These are phyloP conservation scores for Stachybotrys echinatus DNA, from an alignment of 2,329 filamentous ascomycete species.

Conservation along the genomic window DNA sequence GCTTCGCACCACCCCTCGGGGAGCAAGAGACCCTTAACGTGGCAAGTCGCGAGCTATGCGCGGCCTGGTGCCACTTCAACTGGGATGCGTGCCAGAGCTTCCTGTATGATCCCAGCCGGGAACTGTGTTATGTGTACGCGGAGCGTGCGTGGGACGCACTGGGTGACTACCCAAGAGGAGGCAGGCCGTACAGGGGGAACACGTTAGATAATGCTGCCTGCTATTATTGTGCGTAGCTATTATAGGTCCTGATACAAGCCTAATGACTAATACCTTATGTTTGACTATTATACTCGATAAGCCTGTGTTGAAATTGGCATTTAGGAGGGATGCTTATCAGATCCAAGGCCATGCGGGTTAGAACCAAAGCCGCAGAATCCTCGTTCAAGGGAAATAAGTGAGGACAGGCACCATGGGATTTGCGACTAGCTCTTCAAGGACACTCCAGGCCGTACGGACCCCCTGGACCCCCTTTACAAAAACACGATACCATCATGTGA, in stretches of 20 bases:
- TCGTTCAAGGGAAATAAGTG: too few species aligned
- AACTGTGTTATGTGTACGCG: not conserved
- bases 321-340: too few species aligned
- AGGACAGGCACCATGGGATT: too few species aligned
- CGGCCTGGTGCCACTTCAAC: not conserved
- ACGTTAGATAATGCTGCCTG: not conserved
- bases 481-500: too few species aligned
- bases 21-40: not conserved
- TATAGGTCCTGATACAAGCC: not conserved
- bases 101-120: not conserved
- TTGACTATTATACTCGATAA: not conserved
- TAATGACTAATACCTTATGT: not conserved
- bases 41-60: not conserved
- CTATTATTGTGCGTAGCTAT: not conserved
- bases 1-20: not conserved
- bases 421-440: too few species aligned
- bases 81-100: not conserved
- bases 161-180: not conserved
- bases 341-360: too few species aligned
- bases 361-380: too few species aligned
- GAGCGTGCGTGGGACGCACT: not conserved
- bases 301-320: not conserved
- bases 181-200: not conserved
- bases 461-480: too few species aligned
- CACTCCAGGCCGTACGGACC: too few species aligned